Percentiles rank a stretch among this genome's conserved stretches.
Evolutionary conservation across 148 eudicot species (phyloP).

Genomic region (Persicaria maculosa): DNA sequence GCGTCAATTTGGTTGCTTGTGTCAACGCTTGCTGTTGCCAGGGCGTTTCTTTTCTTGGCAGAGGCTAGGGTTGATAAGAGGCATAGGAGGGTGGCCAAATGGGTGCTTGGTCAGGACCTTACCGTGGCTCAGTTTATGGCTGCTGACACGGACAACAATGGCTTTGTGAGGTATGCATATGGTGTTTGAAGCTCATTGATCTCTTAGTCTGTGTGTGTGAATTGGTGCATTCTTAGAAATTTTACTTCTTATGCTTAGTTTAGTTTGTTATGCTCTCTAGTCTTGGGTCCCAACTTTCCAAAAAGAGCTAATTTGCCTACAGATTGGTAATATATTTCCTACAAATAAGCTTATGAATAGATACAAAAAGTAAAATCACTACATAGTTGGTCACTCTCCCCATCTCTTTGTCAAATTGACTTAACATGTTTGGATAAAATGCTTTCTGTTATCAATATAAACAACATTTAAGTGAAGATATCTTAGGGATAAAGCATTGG

Average conservation of each 20-base stretch:
- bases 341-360: background rate
- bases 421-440: background rate
- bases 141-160: slow-evolving; percentile 89
- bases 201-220: background rate
- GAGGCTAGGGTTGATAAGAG: slow-evolving; percentile 94
- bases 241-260: background rate
- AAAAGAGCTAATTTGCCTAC: background rate
- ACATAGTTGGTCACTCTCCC: background rate
- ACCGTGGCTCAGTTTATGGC: slow-evolving; percentile 89
- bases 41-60: slow-evolving; percentile 93
- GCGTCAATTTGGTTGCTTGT: slow-evolving; percentile 96
- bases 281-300: background rate
- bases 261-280: background rate
- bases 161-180: slow-evolving; percentile 62
- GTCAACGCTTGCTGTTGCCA: slow-evolving; percentile 89
- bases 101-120: slow-evolving; percentile 90
- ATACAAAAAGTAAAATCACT: background rate
- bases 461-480: background rate
- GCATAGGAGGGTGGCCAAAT: slow-evolving; percentile 72
- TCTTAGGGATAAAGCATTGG: background rate
- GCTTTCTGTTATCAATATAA: background rate
- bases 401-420: background rate
- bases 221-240: background rate
- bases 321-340: background rate
- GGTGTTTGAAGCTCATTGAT: slow-evolving; percentile 9